phyloP scores from a whole-genome alignment of 257 asterid genomes.

The Gentiana straminea region DNA sequence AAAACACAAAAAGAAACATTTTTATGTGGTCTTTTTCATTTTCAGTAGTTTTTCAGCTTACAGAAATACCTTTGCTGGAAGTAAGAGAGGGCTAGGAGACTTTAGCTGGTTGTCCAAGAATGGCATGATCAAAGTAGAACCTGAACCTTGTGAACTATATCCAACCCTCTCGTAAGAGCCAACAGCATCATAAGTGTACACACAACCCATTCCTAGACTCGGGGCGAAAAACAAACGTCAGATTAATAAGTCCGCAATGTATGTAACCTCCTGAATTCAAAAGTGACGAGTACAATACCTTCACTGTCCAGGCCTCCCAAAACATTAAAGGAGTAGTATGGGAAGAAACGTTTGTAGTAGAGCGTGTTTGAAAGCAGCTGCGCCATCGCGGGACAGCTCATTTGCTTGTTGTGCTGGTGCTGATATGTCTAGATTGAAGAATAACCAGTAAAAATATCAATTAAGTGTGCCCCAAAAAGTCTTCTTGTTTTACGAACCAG shows the following conservation, averaged over 20 bases:
- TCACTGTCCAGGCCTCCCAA: constrained; percentile 80
- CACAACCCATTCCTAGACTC: constrained; percentile 73
- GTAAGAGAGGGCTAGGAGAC: constrained; percentile 27
- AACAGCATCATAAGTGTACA: constrained; percentile 87
- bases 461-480: too few species aligned
- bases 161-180: constrained; percentile 95
- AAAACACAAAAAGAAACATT: not conserved
- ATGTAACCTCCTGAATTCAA: not conserved
- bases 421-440: constrained; percentile 43
- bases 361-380: constrained; percentile 75
- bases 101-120: constrained; percentile 59
- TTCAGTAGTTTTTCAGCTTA: not conserved
- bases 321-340: constrained; percentile 68
- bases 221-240: not conserved
- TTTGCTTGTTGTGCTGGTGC: constrained; percentile 85
- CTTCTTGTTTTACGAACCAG: too few species aligned
- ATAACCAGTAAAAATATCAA: not conserved
- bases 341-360: constrained; percentile 79
- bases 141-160: constrained; percentile 89
- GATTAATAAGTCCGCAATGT: not conserved
- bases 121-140: constrained; percentile 82
- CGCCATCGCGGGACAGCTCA: constrained; percentile 95
- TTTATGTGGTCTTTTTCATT: too few species aligned
- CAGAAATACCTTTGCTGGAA: constrained; percentile 22
- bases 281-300: constrained; percentile 28